A percentile compares a stretch with the other conserved stretches of the same genome.
phyloP scores from a whole-genome alignment of 495 filamentous ascomycete species.

The Aspergillus saccharolyticus region DNA sequence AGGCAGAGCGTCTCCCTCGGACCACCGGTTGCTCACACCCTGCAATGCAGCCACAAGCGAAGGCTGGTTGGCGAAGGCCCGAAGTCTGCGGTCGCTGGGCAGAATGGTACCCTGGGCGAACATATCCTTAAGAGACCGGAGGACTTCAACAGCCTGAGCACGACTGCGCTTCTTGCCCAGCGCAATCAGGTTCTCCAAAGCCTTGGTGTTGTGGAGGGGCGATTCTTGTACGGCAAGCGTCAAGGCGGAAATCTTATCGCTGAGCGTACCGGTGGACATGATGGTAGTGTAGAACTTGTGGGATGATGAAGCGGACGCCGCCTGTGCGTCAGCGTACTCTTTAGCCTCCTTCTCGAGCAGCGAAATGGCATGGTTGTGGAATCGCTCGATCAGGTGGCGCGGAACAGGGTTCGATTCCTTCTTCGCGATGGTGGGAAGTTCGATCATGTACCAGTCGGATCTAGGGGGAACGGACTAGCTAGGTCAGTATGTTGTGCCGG shows the following conservation, averaged over 20 bases:
- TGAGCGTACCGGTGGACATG: conserved; percentile 92
- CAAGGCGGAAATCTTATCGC: conserved; percentile 92
- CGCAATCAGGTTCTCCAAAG: conserved; percentile 73
- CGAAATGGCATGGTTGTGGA: conserved; percentile 68
- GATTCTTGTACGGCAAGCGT: conserved; percentile 94
- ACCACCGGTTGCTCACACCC: conserved; percentile 55
- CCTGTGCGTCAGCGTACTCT: conserved; percentile 50
- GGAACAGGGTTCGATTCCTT: conserved; percentile 48
- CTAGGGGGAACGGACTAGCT: conserved; percentile 65
- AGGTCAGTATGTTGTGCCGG: conserved; percentile 18
- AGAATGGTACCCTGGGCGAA: conserved; percentile 81
- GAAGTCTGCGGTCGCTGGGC: conserved; percentile 74
- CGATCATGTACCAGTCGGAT: conserved; percentile 77
- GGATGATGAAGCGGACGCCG: conserved; percentile 63
- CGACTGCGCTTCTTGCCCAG: conserved; percentile 86
- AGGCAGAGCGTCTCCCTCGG: conserved; percentile 59
- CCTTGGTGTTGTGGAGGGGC: conserved; percentile 83
- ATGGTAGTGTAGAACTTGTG: conserved; percentile 93
- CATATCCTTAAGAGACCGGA: conserved; percentile 89
- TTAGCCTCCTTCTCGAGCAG: conserved; percentile 71
- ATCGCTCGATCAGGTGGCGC: conserved; percentile 56
- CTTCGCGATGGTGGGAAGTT: conserved; percentile 52
- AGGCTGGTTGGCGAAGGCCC: conserved; percentile 73
- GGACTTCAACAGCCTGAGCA: conserved; percentile 86
- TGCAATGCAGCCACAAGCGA: conserved; percentile 65